Evolutionary conservation across 2,329 filamentous ascomycete genomes (phyloP).

Genomic region (Arthrobotrys sinensis): DNA sequence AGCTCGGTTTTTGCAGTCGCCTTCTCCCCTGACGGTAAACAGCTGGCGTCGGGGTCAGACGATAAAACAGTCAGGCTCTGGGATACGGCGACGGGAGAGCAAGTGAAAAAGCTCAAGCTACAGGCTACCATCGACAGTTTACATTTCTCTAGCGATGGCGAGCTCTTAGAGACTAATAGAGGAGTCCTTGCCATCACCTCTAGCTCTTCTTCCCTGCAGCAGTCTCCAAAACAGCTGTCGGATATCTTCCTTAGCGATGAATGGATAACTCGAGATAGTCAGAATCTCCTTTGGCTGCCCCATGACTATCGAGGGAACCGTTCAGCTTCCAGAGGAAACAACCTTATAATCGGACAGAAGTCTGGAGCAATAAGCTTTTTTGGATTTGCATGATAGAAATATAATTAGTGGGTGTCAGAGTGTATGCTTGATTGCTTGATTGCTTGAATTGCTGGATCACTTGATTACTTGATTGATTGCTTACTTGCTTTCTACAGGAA

Average conservation of each 20-base stretch:
- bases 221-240: background rate
- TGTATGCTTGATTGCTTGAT: too few relatives aligned
- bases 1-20: background rate
- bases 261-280: too few relatives aligned
- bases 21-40: conserved; percentile 23
- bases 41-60: conserved; percentile 1
- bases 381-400: too few relatives aligned
- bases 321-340: background rate
- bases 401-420: too few relatives aligned
- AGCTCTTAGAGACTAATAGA: background rate
- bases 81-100: conserved; percentile 67
- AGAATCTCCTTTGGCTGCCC: background rate
- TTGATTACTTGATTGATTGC: too few relatives aligned
- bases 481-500: too few relatives aligned
- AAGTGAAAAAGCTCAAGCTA: background rate
- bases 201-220: background rate
- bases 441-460: too few relatives aligned
- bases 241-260: background rate
- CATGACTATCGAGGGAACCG: background rate
- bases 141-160: background rate
- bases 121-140: background rate
- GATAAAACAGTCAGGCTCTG: conserved; percentile 22
- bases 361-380: background rate
- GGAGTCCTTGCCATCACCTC: background rate
- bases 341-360: background rate